Evolutionary conservation across 1,139 yeast genomes (phyloP).

Genomic region (Blastobotrys ciferrii): DNA sequence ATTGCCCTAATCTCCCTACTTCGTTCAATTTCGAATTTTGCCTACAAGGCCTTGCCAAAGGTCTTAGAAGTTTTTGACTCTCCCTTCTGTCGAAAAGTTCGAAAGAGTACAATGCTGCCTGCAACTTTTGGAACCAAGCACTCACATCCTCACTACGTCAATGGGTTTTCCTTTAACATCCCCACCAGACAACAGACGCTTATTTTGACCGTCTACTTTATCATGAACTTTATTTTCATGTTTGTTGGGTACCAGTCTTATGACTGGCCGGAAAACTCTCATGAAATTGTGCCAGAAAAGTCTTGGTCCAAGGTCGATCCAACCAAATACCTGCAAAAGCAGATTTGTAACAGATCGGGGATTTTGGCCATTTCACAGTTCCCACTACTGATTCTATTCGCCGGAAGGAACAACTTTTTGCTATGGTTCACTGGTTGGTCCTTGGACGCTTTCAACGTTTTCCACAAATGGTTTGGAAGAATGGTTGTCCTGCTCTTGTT

Average conservation of each 20-base stretch:
- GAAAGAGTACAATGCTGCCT: slow-evolving; percentile 49
- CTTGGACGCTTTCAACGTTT: slow-evolving; percentile 54
- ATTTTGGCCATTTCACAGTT: slow-evolving; percentile 31
- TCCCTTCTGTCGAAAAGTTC: slow-evolving; percentile 37
- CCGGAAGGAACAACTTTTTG: slow-evolving; percentile 61
- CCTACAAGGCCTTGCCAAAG: slow-evolving; percentile 34
- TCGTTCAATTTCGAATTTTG: slow-evolving; percentile 17
- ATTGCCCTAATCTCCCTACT: slow-evolving; percentile 33
- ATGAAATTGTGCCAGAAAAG: background rate
- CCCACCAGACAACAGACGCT: slow-evolving; percentile 62
- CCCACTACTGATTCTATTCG: slow-evolving; percentile 55
- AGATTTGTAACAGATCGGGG: slow-evolving; percentile 3
- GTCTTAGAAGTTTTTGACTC: slow-evolving; percentile 38
- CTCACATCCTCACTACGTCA: slow-evolving; percentile 37
- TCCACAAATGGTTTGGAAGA: slow-evolving; percentile 61
- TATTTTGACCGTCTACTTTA: slow-evolving; percentile 45
- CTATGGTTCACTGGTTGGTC: slow-evolving; percentile 60
- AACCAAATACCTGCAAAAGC: background rate
- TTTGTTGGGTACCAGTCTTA: slow-evolving; percentile 37
- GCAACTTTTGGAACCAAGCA: slow-evolving; percentile 47
- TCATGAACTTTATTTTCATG: slow-evolving; percentile 42
- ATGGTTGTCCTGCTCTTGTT: slow-evolving; percentile 45
- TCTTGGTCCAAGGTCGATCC: background rate
- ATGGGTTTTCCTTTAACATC: slow-evolving; percentile 39
- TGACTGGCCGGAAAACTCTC: background rate